These are phyloP conservation scores for Alternaria ventricosa DNA, from an alignment of 2,329 filamentous ascomycete species.

Conservation along the genomic window DNA sequence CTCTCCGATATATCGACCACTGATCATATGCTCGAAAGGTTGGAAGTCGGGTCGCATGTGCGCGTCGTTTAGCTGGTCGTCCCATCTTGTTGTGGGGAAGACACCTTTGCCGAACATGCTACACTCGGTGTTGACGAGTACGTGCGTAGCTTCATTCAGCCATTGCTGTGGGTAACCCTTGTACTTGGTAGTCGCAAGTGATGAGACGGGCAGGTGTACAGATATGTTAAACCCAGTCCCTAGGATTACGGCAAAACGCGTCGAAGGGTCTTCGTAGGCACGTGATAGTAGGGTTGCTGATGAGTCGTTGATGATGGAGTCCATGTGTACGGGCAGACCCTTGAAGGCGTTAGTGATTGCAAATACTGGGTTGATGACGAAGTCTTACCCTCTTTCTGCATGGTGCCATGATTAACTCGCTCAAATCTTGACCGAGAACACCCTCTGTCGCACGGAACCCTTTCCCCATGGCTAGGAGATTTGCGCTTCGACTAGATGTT, in stretches of 20 bases:
- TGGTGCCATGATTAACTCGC: slow-evolving; percentile 64
- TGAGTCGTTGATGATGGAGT: slow-evolving; percentile 70
- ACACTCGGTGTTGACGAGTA: slow-evolving; percentile 70
- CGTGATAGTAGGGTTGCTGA: slow-evolving; percentile 67
- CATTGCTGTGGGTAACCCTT: slow-evolving; percentile 61
- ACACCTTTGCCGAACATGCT: slow-evolving; percentile 70
- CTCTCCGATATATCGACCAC: slow-evolving; percentile 69
- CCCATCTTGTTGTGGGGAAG: slow-evolving; percentile 66
- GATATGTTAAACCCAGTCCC: slow-evolving; percentile 71
- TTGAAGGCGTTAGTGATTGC: slow-evolving; percentile 29
- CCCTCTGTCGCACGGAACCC: slow-evolving; percentile 67
- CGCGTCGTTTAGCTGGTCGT: slow-evolving; percentile 63
- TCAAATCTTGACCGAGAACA: slow-evolving; percentile 65
- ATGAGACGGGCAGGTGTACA: slow-evolving; percentile 64
- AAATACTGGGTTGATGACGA: background rate
- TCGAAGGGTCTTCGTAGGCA: slow-evolving; percentile 66
- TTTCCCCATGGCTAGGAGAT: slow-evolving; percentile 69
- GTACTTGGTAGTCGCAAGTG: slow-evolving; percentile 63
- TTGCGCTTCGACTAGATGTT: slow-evolving; percentile 64
- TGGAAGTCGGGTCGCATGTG: slow-evolving; percentile 68
- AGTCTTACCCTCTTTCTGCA: slow-evolving; percentile 57
- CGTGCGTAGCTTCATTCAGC: slow-evolving; percentile 64
- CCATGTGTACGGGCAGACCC: slow-evolving; percentile 64
- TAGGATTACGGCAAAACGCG: slow-evolving; percentile 68
- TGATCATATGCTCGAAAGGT: slow-evolving; percentile 69